Evolutionary conservation across 176 grass and related monocot species (phyloP), one percentile per base, ranked within the genome.

Genomic region (Triticum urartu): DNA sequence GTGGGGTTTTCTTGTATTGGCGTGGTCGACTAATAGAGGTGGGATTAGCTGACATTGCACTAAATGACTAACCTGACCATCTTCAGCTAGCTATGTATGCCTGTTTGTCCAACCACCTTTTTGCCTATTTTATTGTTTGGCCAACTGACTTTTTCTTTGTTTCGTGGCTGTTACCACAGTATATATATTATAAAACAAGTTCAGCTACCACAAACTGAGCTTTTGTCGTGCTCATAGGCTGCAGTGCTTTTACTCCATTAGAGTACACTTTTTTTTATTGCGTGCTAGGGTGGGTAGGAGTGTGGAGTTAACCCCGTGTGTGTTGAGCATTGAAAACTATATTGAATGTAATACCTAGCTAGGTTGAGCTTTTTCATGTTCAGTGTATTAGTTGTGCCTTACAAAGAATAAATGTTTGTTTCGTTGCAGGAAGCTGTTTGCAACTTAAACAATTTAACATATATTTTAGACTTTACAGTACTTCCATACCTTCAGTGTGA

Each of bases 21-120:
- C 95, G 94, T 93, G 95, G 95, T 32, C 87, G 92, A 40, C 80
- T 97, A 33, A 95, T 97, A 48, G 95, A 97, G 92, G 95, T 97
- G 71, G 75, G 67, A 54, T 74, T 83, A 71, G 3, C 26, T 74
- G 34, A 36, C 77, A 22, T 78, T 61, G 33, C 72, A 72, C 30
- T 24, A 14, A 58, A 65, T 34, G n/a, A 43, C n/a, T 39, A 80
- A 65, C 60, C 65, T 80, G 59, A 50, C 5, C 62, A 81, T 47
- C 67, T 30, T 32, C 9, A 32, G 66, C 65, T 42, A 61, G 9
- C 38, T 39, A 34, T 68, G 14, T 52, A 21, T 67, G 39, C 58
- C 34, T 59, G 56, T 59, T 59, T 2, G 56, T 59, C 56, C 56
- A 59, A 21, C 18, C 18, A 21, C 7, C 56, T 59, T 59, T 59